Evolutionary conservation across 352 stramenopile genomes (phyloP).

Genomic region (Phytophthora megakarya): DNA sequence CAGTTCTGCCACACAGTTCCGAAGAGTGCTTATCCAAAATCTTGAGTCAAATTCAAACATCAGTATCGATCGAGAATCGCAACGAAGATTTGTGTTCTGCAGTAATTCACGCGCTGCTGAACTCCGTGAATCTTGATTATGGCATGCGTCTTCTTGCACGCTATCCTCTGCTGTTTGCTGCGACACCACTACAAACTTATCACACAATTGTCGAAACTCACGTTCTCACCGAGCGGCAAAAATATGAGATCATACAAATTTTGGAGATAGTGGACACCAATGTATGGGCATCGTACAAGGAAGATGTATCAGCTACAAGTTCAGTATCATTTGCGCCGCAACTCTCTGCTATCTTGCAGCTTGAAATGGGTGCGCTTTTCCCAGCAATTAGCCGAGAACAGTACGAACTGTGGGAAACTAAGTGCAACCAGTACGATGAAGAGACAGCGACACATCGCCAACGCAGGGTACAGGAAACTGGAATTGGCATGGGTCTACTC

Average conservation of each 20-base stretch:
- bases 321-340: slow-evolving; percentile 76
- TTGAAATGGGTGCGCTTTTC: slow-evolving; percentile 57
- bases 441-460: slow-evolving; percentile 22
- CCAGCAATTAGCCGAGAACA: slow-evolving; percentile 50
- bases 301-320: slow-evolving; percentile 46
- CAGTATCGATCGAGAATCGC: slow-evolving; percentile 42
- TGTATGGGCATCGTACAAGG: slow-evolving; percentile 80
- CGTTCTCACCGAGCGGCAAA: slow-evolving; percentile 67
- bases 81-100: slow-evolving; percentile 63
- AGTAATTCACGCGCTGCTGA: slow-evolving; percentile 73
- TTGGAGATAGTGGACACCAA: slow-evolving; percentile 85
- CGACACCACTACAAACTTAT: slow-evolving; percentile 73
- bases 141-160: slow-evolving; percentile 65
- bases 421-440: slow-evolving; percentile 61
- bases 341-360: slow-evolving; percentile 62
- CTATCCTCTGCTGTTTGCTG: slow-evolving; percentile 68
- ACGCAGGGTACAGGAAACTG: slow-evolving; percentile 16
- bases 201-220: slow-evolving; percentile 79
- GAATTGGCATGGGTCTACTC: slow-evolving; percentile 1
- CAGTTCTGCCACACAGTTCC: slow-evolving; percentile 30
- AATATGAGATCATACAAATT: slow-evolving; percentile 68
- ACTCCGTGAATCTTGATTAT: slow-evolving; percentile 52
- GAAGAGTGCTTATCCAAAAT: slow-evolving; percentile 52
- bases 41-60: slow-evolving; percentile 54
- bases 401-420: slow-evolving; percentile 58